Base-by-base conservation (phyloP, 352 stramenopile genomes). In the Phytophthora aleatoria region DNA sequence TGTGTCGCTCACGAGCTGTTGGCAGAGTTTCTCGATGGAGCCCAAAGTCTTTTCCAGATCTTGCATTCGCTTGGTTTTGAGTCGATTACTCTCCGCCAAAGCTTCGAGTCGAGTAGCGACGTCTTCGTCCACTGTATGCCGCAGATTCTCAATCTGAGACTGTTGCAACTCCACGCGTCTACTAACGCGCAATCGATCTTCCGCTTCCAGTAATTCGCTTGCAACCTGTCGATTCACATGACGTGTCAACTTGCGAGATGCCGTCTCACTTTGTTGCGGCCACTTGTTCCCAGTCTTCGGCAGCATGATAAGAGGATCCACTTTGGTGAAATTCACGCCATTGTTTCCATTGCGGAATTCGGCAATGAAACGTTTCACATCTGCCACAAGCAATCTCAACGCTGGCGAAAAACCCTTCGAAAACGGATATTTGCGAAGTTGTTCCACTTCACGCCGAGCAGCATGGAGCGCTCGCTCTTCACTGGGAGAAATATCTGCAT, bases 21-120 rank as follows among this genome's bases (percentile, higher is more conserved):
- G 70, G 39, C 83, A 92, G 3, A 90, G 58, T n/a, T 77, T 77
- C 56, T 92, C 81, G 45, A 92, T 90, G 28, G 81, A 73, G 0
- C 76, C 68, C 2, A 92, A 64, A 35, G 76, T 74, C n/a, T 64
- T 68, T 47, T 92, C 81, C 57, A 92, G 77, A 26, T 87, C 80
- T 16, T 76, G 57, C 77, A 90, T 74, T 5, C 82, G 78, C 51
- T 69, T 54, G 12, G 73, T 73, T 61, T 92, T 92, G 5, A 82
- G 73, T 9, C 73, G 67, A 45, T 86, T 86, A 53, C 74, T 86
- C 44, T 86, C 76, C 6, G 87, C 69, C 15, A 92, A 55, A 31
- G 57, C 67, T 27, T 63, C 60, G 1, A 92, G 69, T 13, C 78
- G 74, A 45, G 73, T 41, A 12, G 73, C 61, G 4, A 92, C 71